Percentiles rank a stretch among this genome's conserved stretches.
Evolutionary conservation across 768 basidiomycete species (phyloP).

Genomic region (Steccherinum ochraceum): DNA sequence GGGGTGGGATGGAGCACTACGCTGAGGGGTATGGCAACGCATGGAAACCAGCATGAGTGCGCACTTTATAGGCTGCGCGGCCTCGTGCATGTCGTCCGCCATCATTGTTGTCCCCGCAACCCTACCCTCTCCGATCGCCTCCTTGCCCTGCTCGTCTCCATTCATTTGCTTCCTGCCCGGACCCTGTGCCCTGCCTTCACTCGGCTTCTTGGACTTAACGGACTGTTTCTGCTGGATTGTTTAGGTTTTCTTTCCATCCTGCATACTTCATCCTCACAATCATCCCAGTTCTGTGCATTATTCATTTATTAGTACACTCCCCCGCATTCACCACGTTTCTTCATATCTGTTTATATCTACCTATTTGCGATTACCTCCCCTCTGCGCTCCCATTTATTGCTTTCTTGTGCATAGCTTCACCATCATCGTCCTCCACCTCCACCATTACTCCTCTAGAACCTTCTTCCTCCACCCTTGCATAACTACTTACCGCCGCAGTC

Average conservation of each 20-base stretch:
- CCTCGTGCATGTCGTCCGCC: not conserved
- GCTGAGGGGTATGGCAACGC: conserved; percentile 10
- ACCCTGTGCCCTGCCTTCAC: too few relatives aligned
- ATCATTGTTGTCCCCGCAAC: not conserved
- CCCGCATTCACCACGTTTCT: not conserved
- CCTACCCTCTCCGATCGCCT: not conserved
- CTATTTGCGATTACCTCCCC: not conserved
- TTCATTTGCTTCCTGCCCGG: too few relatives aligned
- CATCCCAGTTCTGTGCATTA: not conserved
- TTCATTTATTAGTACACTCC: not conserved
- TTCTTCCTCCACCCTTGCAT: not conserved
- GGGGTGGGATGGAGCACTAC: conserved; percentile 36
- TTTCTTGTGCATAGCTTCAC: not conserved
- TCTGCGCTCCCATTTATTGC: not conserved
- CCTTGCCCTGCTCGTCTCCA: not conserved
- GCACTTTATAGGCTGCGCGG: not conserved
- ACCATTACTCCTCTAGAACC: not conserved
- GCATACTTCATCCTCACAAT: not conserved
- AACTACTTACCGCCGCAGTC: not conserved
- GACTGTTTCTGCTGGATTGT: not conserved
- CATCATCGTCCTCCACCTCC: not conserved
- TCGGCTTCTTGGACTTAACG: not conserved
- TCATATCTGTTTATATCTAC: not conserved
- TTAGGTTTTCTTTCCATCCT: not conserved
- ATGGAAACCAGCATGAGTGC: conserved; percentile 10